These are phyloP conservation scores for Adansonia madagascariensis DNA, from an alignment of 441 rosid species.

Conservation along the genomic window DNA sequence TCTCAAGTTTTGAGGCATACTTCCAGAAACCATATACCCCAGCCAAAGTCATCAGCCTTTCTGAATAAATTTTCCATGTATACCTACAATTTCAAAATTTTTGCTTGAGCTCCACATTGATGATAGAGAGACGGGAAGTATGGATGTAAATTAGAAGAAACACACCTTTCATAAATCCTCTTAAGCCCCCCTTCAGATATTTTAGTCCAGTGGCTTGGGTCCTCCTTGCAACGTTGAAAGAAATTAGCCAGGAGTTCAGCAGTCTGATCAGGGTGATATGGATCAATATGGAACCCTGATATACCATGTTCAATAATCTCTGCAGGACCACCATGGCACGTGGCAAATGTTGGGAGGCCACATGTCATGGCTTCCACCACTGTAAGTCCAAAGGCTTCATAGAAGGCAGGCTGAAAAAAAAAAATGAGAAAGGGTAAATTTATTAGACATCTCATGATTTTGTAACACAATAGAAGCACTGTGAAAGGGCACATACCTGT, in stretches of 20 bases:
- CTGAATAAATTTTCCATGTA: constrained; percentile 94
- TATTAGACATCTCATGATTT: not conserved
- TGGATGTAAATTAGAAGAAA: not conserved
- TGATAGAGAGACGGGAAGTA: not conserved
- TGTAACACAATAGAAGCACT: not conserved
- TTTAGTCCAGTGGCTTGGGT: constrained; percentile 69
- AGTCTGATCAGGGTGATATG: constrained; percentile 83
- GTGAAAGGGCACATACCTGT: constrained; percentile 49
- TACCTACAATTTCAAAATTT: constrained; percentile 44
- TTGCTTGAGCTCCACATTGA: not conserved
- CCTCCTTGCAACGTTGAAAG: constrained; percentile 70
- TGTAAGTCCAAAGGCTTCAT: constrained; percentile 95
- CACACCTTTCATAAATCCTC: constrained; percentile 75
- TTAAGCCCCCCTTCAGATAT: constrained; percentile 73
- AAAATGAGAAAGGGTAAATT: not conserved
- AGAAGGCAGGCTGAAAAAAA: constrained; percentile 80
- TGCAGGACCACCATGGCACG: constrained; percentile 91
- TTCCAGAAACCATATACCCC: constrained; percentile 96
- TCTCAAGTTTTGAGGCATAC: constrained; percentile 82
- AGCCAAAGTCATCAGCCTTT: constrained; percentile 84
- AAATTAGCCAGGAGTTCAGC: constrained; percentile 63
- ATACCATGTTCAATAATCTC: constrained; percentile 82
- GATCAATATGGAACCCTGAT: constrained; percentile 93
- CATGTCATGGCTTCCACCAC: constrained; percentile 97
- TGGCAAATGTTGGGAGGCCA: constrained; percentile 93